Evolutionary conservation across 2,329 filamentous ascomycete species (phyloP), one percentile per base, ranked within the genome.

Genomic region (Alternaria consortialis): DNA sequence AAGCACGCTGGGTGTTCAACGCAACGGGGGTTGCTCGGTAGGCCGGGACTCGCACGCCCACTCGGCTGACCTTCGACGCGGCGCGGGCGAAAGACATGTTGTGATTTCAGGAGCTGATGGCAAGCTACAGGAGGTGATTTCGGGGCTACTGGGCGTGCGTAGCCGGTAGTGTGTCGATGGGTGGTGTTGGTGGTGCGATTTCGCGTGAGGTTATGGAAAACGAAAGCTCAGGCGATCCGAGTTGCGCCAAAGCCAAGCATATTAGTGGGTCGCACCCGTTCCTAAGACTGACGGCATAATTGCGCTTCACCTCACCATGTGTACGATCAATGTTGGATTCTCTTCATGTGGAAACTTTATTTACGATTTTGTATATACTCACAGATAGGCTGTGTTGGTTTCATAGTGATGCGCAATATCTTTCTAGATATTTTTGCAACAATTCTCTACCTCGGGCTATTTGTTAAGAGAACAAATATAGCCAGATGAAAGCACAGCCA

Each of bases 1-100:
- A 85, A 67, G 74, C 71, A 67, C 75, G 74, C 71, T 74, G 70
- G 48, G 71, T 68, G 64, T 62, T 73, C 72, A 72, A 75, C 53
- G 71, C 71, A 70, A 77, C 64, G 58, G 76, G 69, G 32, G 69
- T 68, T 58, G 69, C 71, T 65, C 75, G 76, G 74, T 69, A 71
- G 63, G 67, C 74, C 67, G 76, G 75, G 68, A 62, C 73, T 64
- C 73, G 72, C 56, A 73, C 65, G 68, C 72, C 74, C 60, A 69
- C 68, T 64, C 74, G 71, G 69, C 68, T 69, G 68, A 74, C 72
- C 72, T 72, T 74, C 58, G 75, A 74, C 55, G 74, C 69, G 67
- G 76, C 74, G 72, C 76, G 76, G 59, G 77, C 66, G 58, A 79
- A 77, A 67, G 75, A 77, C 76, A 79, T 79, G 58, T 62, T 68